Percentiles rank a stretch among this genome's conserved stretches.
These are phyloP conservation scores for Bryoglossum gracile DNA, from an alignment of 495 filamentous ascomycete genomes.

Conservation along the genomic window DNA sequence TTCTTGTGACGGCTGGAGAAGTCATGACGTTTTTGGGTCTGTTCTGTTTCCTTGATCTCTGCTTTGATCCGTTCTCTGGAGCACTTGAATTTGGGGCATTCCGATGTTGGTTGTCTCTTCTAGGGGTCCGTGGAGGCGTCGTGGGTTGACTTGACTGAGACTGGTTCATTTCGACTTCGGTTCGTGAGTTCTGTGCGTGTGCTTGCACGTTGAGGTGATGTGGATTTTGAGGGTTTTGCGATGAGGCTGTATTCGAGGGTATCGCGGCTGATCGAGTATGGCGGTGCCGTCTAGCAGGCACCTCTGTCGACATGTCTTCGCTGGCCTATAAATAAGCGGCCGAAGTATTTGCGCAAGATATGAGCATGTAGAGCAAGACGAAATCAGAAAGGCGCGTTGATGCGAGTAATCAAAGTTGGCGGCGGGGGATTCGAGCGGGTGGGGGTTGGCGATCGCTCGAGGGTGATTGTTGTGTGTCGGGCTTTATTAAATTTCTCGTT, in stretches of 20 bases:
- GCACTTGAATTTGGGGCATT: conserved; percentile 14
- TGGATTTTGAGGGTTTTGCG: conserved; percentile 24
- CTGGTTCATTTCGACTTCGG: conserved; percentile 15
- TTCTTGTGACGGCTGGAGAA: conserved; percentile 30
- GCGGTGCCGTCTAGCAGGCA: conserved; percentile 17
- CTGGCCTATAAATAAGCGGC: conserved; percentile 25
- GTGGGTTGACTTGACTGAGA: conserved; percentile 17
- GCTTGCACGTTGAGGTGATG: conserved; percentile 23
- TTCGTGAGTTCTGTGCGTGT: conserved; percentile 15
- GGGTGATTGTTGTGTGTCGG: not conserved
- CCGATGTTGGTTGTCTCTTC: conserved; percentile 14
- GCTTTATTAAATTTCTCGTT: too few relatives aligned
- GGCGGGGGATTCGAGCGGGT: not conserved
- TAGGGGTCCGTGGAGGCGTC: conserved; percentile 24
- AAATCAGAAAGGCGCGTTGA: too few relatives aligned
- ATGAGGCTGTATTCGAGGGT: conserved; percentile 10
- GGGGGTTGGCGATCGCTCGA: conserved; percentile 1
- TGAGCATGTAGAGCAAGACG: conserved; percentile 11
- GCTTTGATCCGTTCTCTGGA: conserved; percentile 22
- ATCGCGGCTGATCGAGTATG: conserved; percentile 22
- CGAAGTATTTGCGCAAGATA: conserved; percentile 16
- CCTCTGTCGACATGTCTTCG: conserved; percentile 21
- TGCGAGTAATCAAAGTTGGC: too few relatives aligned
- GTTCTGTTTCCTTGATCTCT: conserved; percentile 31
- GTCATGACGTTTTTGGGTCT: conserved; percentile 29